Conservation (phyloP, 441 rosid genomes). For the Pelargonium citronellum region DNA sequence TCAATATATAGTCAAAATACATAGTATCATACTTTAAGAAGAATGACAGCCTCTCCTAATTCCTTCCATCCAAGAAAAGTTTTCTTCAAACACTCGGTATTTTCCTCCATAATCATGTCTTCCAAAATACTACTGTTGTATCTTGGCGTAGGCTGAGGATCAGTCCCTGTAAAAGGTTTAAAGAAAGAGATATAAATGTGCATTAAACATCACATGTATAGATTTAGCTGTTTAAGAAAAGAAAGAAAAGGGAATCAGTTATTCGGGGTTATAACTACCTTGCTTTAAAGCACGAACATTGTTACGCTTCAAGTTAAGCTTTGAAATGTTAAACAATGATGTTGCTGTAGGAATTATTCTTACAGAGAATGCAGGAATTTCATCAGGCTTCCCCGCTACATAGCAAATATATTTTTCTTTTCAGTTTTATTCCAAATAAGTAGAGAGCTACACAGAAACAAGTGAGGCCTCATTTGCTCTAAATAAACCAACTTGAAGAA, state of each 20-base stretch:
- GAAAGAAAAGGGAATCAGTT: constrained; percentile 4
- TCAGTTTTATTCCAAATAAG: constrained; percentile 14
- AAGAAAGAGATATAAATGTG: constrained; percentile 5
- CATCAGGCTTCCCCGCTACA: constrained; percentile 47
- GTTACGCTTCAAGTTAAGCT: constrained; percentile 61
- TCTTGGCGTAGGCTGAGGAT: constrained; percentile 51
- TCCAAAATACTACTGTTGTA: constrained; percentile 82
- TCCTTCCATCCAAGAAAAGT: constrained; percentile 55
- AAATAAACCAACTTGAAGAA: neutral
- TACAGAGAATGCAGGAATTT: constrained; percentile 49
- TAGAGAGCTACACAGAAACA: neutral
- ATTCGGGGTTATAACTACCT: constrained; percentile 38
- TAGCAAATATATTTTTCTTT: constrained; percentile 12
- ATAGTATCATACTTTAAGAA: constrained; percentile 53
- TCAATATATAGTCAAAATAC: constrained; percentile 8
- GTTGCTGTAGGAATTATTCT: constrained; percentile 74
- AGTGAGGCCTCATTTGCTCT: constrained; percentile 9
- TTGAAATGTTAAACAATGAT: constrained; percentile 52
- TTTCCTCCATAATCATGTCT: constrained; percentile 70
- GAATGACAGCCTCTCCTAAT: constrained; percentile 58
- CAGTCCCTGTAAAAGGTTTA: constrained; percentile 37
- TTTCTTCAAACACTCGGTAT: constrained; percentile 51
- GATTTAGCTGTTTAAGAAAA: neutral
- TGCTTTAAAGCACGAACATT: constrained; percentile 53
- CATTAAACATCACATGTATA: constrained; percentile 14